Evolutionary conservation across 78 protist species (phyloP).

Genomic region (Polysphondylium violaceum): DNA sequence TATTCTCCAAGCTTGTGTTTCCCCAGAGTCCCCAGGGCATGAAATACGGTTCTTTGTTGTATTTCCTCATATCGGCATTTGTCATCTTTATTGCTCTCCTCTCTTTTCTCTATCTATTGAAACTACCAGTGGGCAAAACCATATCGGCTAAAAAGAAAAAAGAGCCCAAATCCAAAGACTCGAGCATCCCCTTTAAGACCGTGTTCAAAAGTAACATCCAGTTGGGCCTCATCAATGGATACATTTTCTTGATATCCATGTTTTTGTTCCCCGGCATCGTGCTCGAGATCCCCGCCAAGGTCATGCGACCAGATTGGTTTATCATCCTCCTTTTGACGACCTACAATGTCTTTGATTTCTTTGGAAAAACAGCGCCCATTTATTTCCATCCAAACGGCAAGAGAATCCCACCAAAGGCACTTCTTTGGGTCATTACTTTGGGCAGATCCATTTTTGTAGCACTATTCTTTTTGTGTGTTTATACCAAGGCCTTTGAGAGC

Average conservation of each 20-base stretch:
- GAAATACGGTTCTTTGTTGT: constrained; percentile 17
- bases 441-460: constrained; percentile 18
- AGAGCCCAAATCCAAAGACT: neutral
- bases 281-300: neutral
- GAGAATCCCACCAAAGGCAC: neutral
- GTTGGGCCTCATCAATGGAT: constrained; percentile 14
- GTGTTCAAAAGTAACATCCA: constrained; percentile 9
- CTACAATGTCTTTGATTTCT: constrained; percentile 34
- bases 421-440: constrained; percentile 28
- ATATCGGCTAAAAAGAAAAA: neutral
- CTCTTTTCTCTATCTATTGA: constrained; percentile 23
- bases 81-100: constrained; percentile 2
- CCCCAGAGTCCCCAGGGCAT: neutral
- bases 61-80: constrained; percentile 30
- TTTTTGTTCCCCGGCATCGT: constrained; percentile 54
- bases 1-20: constrained; percentile 38
- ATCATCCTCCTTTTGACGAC: neutral
- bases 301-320: constrained; percentile 45
- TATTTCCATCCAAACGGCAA: constrained; percentile 6
- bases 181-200: neutral
- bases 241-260: constrained; percentile 16
- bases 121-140: constrained; percentile 36
- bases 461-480: constrained; percentile 31
- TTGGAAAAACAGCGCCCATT: constrained; percentile 24
- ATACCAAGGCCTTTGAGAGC: neutral